Evolutionary conservation across 2,329 filamentous ascomycete species (phyloP), one percentile per base, ranked within the genome.

Genomic region (Monosporascus sp.): DNA sequence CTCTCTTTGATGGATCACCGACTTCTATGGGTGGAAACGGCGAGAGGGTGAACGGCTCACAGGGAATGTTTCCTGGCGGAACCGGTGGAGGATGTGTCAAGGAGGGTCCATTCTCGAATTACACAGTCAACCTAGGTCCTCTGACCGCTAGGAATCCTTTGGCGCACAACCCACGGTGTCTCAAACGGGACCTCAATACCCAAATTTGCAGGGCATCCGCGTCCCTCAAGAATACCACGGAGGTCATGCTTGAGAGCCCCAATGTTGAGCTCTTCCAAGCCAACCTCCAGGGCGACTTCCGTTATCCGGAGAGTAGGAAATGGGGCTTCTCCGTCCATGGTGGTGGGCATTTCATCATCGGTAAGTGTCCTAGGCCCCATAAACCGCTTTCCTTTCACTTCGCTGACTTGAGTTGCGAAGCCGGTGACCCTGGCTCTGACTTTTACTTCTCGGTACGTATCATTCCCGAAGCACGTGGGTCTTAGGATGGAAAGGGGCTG

Each of bases 1-100:
- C 74, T 3, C 55, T 78, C 27, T 77, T 76, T 60, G 74, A 78
- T 58, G 75, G 76, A 39, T 73, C 70, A 18, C 69, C 67, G 20
- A 71, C 67, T 14, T 75, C 72, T 3, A 65, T 78, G 60, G 72
- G 72, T 15, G 72, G 73, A 11, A 73, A 78, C 57, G 75, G 76
- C 3, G 70, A 54, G 7, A 65, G 65, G 49, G 60, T 72, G 42
- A 61, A 64, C 47, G 25, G 48, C 15, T 52, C 56, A 2, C 51
- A 46, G 41, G 11, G 42, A 11, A 62, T 70, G 58, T 53, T 75
- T 17, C 72, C 74, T 0, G 68, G 74, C 0, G 79, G 76, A 11
- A 67, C 69, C 0, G 81, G 81, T 15, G 80, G 81, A 39, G 81
- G 81, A 2, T 83, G 79, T 61, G 68, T 83, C 0, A 65, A 63